phyloP scores from a whole-genome alignment of 2,329 filamentous ascomycete genomes.

The Trichoderma oligosporum region DNA sequence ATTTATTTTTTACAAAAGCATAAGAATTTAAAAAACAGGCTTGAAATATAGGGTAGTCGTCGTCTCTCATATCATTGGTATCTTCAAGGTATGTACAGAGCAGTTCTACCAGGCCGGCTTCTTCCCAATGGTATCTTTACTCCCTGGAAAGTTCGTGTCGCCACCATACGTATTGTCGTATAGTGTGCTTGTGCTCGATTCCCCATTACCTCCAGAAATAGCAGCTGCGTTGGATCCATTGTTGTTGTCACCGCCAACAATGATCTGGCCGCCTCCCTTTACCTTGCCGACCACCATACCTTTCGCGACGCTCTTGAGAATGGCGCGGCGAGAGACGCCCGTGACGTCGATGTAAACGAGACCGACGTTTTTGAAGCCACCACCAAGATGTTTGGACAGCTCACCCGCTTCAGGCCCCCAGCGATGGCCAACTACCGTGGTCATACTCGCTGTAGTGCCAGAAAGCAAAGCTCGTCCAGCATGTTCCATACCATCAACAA shows the following conservation, averaged over 20 bases:
- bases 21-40: too few relatives aligned
- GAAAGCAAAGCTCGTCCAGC: conserved; percentile 74
- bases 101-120: conserved; percentile 28
- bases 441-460: conserved; percentile 72
- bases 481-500: conserved; percentile 90
- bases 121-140: conserved; percentile 33
- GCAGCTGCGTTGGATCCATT: conserved; percentile 23
- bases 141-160: conserved; percentile 27
- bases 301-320: conserved; percentile 93
- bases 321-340: conserved; percentile 81
- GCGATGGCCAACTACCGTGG: conserved; percentile 79
- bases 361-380: conserved; percentile 92
- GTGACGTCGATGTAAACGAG: conserved; percentile 96
- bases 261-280: conserved; percentile 66
- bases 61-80: conserved; percentile 7
- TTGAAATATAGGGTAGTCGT: neutral
- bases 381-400: conserved; percentile 69
- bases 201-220: conserved; percentile 24
- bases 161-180: conserved; percentile 29
- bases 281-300: conserved; percentile 89
- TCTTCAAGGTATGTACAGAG: neutral
- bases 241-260: conserved; percentile 65
- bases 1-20: too few relatives aligned
- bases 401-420: conserved; percentile 84
- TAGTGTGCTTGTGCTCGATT: conserved; percentile 13